phyloP scores from a whole-genome alignment of 1,284 basidiomycete genomes.

The Naganishia sp. region DNA sequence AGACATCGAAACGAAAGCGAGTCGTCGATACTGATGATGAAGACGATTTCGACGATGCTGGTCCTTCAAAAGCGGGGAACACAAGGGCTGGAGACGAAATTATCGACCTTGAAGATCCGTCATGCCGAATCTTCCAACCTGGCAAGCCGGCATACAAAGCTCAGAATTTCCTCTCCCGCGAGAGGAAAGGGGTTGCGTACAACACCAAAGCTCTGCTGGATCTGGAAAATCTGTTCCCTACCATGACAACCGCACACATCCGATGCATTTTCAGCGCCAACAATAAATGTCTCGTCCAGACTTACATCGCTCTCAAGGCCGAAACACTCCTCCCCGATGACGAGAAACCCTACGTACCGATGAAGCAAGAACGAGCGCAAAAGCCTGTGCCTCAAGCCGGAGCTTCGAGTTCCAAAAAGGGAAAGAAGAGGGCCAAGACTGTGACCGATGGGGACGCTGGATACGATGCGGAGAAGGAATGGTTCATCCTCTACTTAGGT shows the following conservation, averaged over 20 bases:
- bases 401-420: conserved; percentile 54
- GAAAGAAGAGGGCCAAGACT: conserved; percentile 28
- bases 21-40: conserved; percentile 17
- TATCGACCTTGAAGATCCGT: neutral
- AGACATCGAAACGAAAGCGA: conserved; percentile 27
- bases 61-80: neutral
- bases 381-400: conserved; percentile 41
- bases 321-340: conserved; percentile 39
- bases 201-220: conserved; percentile 31
- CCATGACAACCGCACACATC: conserved; percentile 38
- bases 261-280: conserved; percentile 28
- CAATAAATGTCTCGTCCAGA: conserved; percentile 37
- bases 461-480: conserved; percentile 59
- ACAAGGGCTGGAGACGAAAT: neutral
- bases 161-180: conserved; percentile 26
- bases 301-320: conserved; percentile 37
- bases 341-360: conserved; percentile 27
- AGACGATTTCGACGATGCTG: conserved; percentile 31
- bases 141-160: conserved; percentile 35
- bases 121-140: conserved; percentile 14
- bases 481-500: conserved; percentile 46
- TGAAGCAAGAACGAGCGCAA: conserved; percentile 30
- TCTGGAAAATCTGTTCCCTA: conserved; percentile 39
- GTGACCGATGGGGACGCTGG: conserved; percentile 52
- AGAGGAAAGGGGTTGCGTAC: conserved; percentile 38